phyloP scores from a whole-genome alignment of 306 rosid species.

The Vachellia collinsii region DNA sequence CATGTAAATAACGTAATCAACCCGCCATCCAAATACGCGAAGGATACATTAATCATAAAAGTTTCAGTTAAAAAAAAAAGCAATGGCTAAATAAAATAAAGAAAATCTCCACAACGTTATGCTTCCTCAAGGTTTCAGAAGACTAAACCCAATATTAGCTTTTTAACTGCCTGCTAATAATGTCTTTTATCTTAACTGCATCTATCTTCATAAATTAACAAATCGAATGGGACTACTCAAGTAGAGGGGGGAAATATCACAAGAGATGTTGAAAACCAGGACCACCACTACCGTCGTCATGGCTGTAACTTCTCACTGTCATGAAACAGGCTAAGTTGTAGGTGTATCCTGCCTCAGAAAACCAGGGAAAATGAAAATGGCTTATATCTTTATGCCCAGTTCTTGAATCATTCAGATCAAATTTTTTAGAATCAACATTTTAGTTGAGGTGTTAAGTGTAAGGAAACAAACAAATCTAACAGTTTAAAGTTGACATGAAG shows the following conservation, averaged over 20 bases:
- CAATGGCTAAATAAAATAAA: slow-evolving; percentile 15
- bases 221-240: background rate
- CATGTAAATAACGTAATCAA: background rate
- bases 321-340: background rate
- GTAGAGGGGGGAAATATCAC: too few relatives aligned
- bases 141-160: background rate
- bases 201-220: slow-evolving; percentile 8
- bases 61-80: background rate
- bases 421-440: background rate
- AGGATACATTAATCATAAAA: background rate
- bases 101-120: slow-evolving; percentile 1
- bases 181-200: background rate
- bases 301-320: background rate
- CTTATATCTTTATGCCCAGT: background rate
- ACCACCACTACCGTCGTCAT: background rate
- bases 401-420: background rate
- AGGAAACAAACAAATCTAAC: too few relatives aligned
- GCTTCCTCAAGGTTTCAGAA: background rate
- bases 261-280: background rate
- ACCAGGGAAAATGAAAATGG: background rate
- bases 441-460: too few relatives aligned
- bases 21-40: background rate
- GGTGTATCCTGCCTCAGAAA: background rate
- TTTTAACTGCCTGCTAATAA: background rate
- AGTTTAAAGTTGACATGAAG: background rate